phyloP scores from a whole-genome alignment of 2,329 filamentous ascomycete species.

The Calonectria multiphialidica region DNA sequence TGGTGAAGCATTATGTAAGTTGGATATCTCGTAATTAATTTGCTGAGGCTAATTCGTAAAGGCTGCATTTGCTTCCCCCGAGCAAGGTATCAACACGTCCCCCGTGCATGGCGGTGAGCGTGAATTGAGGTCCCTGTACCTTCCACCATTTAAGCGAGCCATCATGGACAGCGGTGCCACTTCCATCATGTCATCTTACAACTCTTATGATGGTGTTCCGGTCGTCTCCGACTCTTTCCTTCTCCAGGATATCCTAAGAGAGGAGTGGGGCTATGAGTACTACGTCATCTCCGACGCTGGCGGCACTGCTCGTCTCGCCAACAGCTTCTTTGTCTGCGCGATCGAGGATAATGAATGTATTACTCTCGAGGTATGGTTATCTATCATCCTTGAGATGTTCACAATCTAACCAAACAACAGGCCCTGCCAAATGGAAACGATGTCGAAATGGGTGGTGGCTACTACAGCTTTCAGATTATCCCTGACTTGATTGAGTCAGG shows the following conservation, averaged over 20 bases:
- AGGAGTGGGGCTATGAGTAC: constrained; percentile 81
- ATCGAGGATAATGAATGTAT: constrained; percentile 73
- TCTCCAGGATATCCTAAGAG: constrained; percentile 76
- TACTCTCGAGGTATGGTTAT: constrained; percentile 65
- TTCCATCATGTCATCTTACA: constrained; percentile 80
- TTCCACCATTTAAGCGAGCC: constrained; percentile 74
- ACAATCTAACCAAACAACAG: constrained; percentile 41
- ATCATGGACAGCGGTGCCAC: constrained; percentile 78
- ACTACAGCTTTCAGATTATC: constrained; percentile 77
- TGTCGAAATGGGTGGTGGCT: constrained; percentile 82
- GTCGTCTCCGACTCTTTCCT: constrained; percentile 74
- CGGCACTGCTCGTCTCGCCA: constrained; percentile 76
- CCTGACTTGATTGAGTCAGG: constrained; percentile 73
- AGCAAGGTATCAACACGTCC: constrained; percentile 79
- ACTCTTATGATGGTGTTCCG: constrained; percentile 80
- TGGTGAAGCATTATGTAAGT: constrained; percentile 79
- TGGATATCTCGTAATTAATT: not conserved
- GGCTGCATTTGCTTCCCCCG: constrained; percentile 74
- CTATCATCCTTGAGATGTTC: too few relatives aligned
- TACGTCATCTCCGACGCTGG: constrained; percentile 75
- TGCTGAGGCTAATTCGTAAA: constrained; percentile 29
- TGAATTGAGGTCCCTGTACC: constrained; percentile 66
- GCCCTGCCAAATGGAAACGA: constrained; percentile 77
- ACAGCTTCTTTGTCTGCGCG: constrained; percentile 73
- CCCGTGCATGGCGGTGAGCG: constrained; percentile 66